phyloP scores from a whole-genome alignment of 1,284 basidiomycete species.

The Mycena citricolor region DNA sequence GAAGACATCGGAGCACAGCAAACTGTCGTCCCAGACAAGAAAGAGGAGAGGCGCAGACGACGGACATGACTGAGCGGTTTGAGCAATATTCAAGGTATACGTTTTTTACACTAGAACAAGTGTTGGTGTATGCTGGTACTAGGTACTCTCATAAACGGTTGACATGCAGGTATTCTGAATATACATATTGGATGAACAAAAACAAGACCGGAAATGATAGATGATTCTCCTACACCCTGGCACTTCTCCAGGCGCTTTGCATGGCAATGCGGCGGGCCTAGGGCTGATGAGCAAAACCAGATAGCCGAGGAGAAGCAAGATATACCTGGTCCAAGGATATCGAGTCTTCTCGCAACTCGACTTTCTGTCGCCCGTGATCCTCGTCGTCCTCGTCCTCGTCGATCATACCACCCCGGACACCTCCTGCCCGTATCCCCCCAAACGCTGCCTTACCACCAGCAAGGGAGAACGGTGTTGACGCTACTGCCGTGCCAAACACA shows the following conservation, averaged over 20 bases:
- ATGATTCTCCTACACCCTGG: conserved; percentile 49
- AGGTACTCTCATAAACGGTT: no score
- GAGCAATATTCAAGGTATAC: no score
- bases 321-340: conserved; percentile 87
- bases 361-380: conserved; percentile 62
- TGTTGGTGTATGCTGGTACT: no score
- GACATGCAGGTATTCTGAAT: no score
- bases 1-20: neutral
- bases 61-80: no score
- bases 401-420: conserved; percentile 42
- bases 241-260: conserved; percentile 72
- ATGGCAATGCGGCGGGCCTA: conserved; percentile 70
- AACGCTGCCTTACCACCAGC: conserved; percentile 81
- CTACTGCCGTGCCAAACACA: conserved; percentile 80
- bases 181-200: conserved; percentile 6
- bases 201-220: conserved; percentile 1
- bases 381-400: conserved; percentile 67
- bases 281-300: conserved; percentile 11
- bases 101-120: no score
- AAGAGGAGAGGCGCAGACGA: conserved; percentile 11
- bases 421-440: conserved; percentile 59
- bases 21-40: conserved; percentile 1
- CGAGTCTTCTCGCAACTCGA: conserved; percentile 75
- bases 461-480: conserved; percentile 73
- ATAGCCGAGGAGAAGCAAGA: conserved; percentile 13